Base-by-base conservation (phyloP, 1,284 basidiomycete genomes). In the Moniliophthora roreri region DNA sequence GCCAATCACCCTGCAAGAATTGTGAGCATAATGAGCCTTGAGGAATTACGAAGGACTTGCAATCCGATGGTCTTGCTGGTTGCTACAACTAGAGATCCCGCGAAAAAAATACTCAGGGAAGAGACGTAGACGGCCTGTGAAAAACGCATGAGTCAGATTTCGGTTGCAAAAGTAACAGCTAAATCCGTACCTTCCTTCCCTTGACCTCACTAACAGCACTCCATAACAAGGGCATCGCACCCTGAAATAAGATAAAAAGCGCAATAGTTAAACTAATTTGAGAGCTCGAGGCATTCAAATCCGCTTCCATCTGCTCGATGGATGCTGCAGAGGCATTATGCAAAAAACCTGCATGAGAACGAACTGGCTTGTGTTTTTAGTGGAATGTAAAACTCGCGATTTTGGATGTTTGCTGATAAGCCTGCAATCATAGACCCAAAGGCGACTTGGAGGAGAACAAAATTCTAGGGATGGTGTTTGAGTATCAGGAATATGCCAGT, bases 171-270 rank as follows among this genome's bases (percentile, higher is more conserved):
- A 36, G 42, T 13, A 40, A 40, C 47, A 48, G 42, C 53, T 11
- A 51, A 51, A 4, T 37, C 66, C 75, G 26, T 59, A 87, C 87
- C 77, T 90, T 93, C 46, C 92, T 75, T 5, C 91, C 92, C 58
- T 84, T 85, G 47, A 95, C 80, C 66, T 95, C 91, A 50, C 85
- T 88, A 16, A 88, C 70, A 0, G 83, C 78, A 49, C 78, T 82
- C 91, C 91, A 93, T 5, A 89, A 50, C 13, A 89, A 62, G 0
- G 89, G 90, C 48, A 84, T 69, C 10, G 72, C 66, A 1, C 91
- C 91, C 66, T 92, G 89, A n/a, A 89, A 66, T 18, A 91, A 70
- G 60, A 95, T 93, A 69, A 91, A 95, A 11, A 91, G 62, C 1
- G 88, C 85, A 8, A 95, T 67, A 59, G 81, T 85, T 62, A 89